These are phyloP conservation scores for Rutstroemia sydowiana DNA, from an alignment of 2,329 filamentous ascomycete genomes.

Conservation along the genomic window DNA sequence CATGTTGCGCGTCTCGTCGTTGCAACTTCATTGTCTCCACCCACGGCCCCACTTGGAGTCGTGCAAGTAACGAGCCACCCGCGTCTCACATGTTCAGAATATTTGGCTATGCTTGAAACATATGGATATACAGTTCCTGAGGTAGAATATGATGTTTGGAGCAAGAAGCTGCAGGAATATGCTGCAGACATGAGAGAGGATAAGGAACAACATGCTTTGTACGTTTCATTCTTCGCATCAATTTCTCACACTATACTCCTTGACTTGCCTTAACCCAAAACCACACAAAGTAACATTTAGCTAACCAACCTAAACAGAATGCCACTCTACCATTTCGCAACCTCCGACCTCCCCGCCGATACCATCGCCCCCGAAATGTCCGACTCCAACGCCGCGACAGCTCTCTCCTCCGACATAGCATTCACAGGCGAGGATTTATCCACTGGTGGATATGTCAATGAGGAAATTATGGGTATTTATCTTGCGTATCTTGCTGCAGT, in stretches of 20 bases:
- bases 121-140: slow-evolving; percentile 68
- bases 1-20: slow-evolving; percentile 78
- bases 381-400: slow-evolving; percentile 56
- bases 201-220: slow-evolving; percentile 59
- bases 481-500: slow-evolving; percentile 26
- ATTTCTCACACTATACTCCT: not conserved
- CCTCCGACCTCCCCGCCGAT: slow-evolving; percentile 57
- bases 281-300: not conserved
- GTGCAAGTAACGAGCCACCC: slow-evolving; percentile 76
- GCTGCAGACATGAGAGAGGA: slow-evolving; percentile 40
- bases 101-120: slow-evolving; percentile 58
- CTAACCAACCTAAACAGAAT: slow-evolving; percentile 30
- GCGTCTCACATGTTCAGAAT: slow-evolving; percentile 70
- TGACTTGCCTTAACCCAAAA: not conserved
- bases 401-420: slow-evolving; percentile 53
- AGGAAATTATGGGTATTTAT: slow-evolving; percentile 27
- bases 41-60: slow-evolving; percentile 40
- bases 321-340: slow-evolving; percentile 67
- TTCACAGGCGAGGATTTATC: slow-evolving; percentile 26
- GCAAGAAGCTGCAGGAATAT: slow-evolving; percentile 52
- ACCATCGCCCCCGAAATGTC: slow-evolving; percentile 66
- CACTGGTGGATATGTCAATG: slow-evolving; percentile 23
- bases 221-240: slow-evolving; percentile 17
- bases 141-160: slow-evolving; percentile 64
- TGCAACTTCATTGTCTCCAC: slow-evolving; percentile 44